These are phyloP conservation scores for Nidularia pulvinata DNA, from an alignment of 768 basidiomycete genomes.

Conservation along the genomic window DNA sequence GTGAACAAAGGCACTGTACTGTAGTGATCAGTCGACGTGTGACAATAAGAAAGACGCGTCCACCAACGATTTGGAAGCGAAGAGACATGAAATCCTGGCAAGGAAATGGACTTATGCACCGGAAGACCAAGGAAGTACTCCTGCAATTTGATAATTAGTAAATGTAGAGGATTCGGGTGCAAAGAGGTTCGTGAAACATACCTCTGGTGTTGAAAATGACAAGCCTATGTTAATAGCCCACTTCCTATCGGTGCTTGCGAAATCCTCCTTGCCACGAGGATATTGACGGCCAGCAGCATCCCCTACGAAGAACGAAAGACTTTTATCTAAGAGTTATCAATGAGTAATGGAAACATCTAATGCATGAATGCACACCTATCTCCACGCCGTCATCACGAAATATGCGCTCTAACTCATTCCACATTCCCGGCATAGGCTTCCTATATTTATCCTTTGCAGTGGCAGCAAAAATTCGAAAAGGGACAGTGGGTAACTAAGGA, in stretches of 20 bases:
- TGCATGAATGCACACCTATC: constrained; percentile 51
- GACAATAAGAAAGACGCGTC: not conserved
- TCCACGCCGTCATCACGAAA: constrained; percentile 54
- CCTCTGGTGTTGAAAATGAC: constrained; percentile 85
- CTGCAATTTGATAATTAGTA: constrained; percentile 28
- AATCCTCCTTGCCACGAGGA: constrained; percentile 50
- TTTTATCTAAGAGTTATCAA: constrained; percentile 47
- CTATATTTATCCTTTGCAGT: constrained; percentile 72
- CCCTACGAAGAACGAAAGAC: constrained; percentile 77
- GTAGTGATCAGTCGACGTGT: not conserved
- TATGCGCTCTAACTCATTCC: constrained; percentile 66
- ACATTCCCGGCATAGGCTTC: constrained; percentile 91
- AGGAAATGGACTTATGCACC: constrained; percentile 36
- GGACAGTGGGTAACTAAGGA: constrained; percentile 17
- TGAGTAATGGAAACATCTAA: not conserved
- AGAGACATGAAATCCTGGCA: constrained; percentile 72
- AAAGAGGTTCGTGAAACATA: constrained; percentile 18
- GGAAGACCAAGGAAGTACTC: constrained; percentile 74
- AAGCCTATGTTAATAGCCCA: constrained; percentile 80
- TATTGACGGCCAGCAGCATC: constrained; percentile 84
- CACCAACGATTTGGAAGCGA: constrained; percentile 34
- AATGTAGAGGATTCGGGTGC: not conserved
- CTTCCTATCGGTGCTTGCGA: constrained; percentile 82
- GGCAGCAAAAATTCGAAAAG: constrained; percentile 81
- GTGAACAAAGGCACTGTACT: constrained; percentile 45